Base-by-base conservation (phyloP, 2,329 filamentous ascomycete genomes). In the Hypoxylon sp. region DNA sequence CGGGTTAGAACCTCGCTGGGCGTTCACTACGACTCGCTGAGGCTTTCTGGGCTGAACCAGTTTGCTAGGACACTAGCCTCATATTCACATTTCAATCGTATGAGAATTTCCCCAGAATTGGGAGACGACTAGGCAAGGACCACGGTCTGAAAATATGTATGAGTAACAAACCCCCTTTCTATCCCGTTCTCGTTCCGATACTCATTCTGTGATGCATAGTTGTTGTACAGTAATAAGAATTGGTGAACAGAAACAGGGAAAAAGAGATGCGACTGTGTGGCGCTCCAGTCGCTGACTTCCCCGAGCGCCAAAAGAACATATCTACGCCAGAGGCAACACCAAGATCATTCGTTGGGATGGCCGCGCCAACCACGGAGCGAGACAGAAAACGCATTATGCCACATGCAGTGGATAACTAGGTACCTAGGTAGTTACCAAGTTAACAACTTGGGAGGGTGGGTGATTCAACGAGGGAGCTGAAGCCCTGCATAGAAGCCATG, bases 41-140 rank as follows among this genome's bases (percentile, higher is more conserved):
- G 24, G 39, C 19, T 58, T 54, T 57, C 57, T 53, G 57, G 47
- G 63, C 61, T 71, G 69, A 70, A 60, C 63, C 51, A 59, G 59
- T 68, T 59, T 59, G 63, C 60, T 58, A 56, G 52, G 55, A 53
- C 35, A 37, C 62, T 68, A 68, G 65, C 54, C 58, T 66, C 51
- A 50, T 46, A 63, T 48, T 44, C 35, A 33, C 33, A 39, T 56
- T 51, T 26, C 17, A 42, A 67, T 71, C 69, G 63, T 69, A 71
- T 61, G 69, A 65, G 65, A 60, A 60, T 37, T 31, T 33, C 37
- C 24, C 63, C 42, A 57, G 51, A 60, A 62, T 37, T 55, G 39
- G 29, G n/a, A 58, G 39, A 62, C 54, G 63, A 55, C 46, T 39
- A 63, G 55, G 24, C 60, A 52, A 50, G 59, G 63, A 54, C 51